These are phyloP conservation scores for Penicillium dipodomyicola DNA, from an alignment of 495 filamentous ascomycete genomes.

Conservation along the genomic window DNA sequence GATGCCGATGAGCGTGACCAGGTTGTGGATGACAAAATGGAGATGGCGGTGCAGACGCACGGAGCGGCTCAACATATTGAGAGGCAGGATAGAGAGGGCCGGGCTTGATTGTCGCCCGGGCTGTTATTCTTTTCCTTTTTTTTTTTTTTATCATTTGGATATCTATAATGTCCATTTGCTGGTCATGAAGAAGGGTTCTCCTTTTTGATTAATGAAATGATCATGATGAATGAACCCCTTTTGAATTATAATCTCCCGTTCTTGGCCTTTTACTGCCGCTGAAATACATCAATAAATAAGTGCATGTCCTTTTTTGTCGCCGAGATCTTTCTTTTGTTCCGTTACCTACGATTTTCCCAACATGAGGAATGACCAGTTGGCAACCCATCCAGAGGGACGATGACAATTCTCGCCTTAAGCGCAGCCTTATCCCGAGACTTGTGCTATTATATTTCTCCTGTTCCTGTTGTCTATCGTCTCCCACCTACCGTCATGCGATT, in stretches of 20 bases:
- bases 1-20: conserved; percentile 53
- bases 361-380: not conserved
- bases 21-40: conserved; percentile 30
- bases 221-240: not conserved
- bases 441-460: no score
- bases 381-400: conserved; percentile 29
- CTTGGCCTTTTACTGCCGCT: not conserved
- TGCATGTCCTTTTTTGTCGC: not conserved
- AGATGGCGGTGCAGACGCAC: conserved; percentile 18
- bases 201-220: not conserved
- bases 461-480: no score
- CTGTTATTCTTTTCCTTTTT: not conserved
- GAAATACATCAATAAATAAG: not conserved
- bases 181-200: not conserved
- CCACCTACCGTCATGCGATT: no score
- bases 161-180: not conserved
- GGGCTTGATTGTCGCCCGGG: not conserved
- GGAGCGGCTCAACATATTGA: conserved; percentile 23
- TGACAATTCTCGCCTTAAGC: conserved; percentile 33
- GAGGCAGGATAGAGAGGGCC: not conserved
- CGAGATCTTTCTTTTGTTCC: not conserved
- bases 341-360: not conserved
- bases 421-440: conserved; percentile 23
- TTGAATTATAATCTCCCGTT: not conserved
- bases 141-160: not conserved